Evolutionary conservation across 768 basidiomycete genomes (phyloP), one percentile per base, ranked within the genome.

Genomic region (Gyrodon lividus): DNA sequence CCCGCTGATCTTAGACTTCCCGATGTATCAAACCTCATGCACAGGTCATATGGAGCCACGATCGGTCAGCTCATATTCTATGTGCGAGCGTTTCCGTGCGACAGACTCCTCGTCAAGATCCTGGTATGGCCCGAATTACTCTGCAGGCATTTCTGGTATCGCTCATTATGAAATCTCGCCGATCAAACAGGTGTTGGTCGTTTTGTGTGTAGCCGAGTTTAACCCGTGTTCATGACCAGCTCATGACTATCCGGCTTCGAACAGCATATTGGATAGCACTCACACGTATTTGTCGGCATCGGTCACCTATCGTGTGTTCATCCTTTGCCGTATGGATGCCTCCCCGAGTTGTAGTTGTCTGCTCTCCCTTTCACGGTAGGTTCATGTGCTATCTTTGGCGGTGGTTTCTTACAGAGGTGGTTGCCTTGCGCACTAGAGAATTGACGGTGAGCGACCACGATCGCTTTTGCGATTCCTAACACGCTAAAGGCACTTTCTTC

Each of bases 1-100:
- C 5, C 24, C 8, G 4, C 24, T 5, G 24, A 6, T n/a, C 6
- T 4, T 8, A 26, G 24, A 26, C 24, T n/a, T 4, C 24, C 24
- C 8, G 24, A 26, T 8, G 24, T 26, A 8, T 26, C 8, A n/a
- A 26, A 26, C 24, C 40, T 24, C 5, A 23, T 39, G 46, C 26
- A n/a, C 30, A 51, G 56, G 20, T 17, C 51, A 22, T 58, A 51
- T 6, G 49, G 54, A 2, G 13, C 51, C 28, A 49, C 40, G 31
- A 26, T 51, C n/a, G 48, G 43, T 43, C 56, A 57, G 43, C 51
- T 57, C 39, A 28, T 22, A 38, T 56, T 55, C 34, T 57, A 51
- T 43, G 17, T 47, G 20, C 33, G 9, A 31, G 39, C 46, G 0
- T 57, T 57, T 48, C 46, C 6, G 10, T 5, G 12, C 9, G 56